Conservation (phyloP, 768 basidiomycete genomes). For the Serendipita sp. region DNA sequence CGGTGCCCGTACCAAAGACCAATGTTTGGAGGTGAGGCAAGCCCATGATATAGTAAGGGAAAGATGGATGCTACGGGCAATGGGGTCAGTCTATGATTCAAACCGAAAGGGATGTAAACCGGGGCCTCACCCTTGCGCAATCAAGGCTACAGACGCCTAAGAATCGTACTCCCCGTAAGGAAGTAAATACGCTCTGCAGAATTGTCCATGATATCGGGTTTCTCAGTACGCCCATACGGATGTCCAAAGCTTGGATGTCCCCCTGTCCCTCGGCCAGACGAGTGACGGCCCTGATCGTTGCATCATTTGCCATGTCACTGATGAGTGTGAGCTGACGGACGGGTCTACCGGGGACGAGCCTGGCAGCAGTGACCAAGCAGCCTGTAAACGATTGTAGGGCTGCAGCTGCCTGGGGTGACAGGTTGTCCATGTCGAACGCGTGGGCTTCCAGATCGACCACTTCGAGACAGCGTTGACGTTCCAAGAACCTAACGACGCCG, state of each 20-base stretch:
- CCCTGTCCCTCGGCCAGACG: background rate
- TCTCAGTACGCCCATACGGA: constrained; percentile 1
- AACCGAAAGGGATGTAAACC: background rate
- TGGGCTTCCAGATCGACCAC: constrained; percentile 2
- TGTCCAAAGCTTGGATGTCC: background rate
- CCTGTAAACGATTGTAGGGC: background rate
- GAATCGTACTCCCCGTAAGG: background rate
- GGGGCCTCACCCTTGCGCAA: constrained; percentile 1
- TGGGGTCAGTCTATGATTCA: background rate
- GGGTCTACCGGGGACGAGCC: background rate
- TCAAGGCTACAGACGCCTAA: background rate
- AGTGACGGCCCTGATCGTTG: background rate
- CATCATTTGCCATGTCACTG: background rate
- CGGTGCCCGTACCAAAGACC: background rate
- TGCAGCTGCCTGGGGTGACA: background rate
- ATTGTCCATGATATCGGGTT: constrained; percentile 2
- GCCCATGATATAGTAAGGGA: constrained; percentile 2
- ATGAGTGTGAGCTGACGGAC: background rate
- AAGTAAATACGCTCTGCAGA: background rate
- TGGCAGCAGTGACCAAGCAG: background rate
- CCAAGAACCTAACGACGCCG: background rate
- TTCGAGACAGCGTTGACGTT: background rate
- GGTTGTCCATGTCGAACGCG: background rate
- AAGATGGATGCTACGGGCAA: background rate
- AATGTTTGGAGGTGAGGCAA: constrained; percentile 4